Evolutionary conservation across 2,329 filamentous ascomycete species (phyloP).

Genomic region (Pochonia chlamydosporia): DNA sequence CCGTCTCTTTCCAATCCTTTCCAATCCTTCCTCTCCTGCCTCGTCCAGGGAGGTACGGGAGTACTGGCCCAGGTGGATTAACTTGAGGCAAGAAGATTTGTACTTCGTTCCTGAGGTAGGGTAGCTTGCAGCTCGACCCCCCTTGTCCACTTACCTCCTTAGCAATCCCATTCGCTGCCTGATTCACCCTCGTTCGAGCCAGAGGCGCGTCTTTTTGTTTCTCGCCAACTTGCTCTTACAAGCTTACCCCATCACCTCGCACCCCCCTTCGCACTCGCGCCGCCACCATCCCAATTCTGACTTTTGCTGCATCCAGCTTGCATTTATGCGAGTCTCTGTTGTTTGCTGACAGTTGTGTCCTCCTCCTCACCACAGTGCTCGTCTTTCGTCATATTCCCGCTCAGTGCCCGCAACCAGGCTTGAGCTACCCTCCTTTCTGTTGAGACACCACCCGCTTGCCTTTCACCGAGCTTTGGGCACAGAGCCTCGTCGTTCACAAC

Average conservation of each 20-base stretch:
- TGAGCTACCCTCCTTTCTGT: constrained; percentile 17
- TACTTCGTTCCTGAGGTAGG: constrained; percentile 9
- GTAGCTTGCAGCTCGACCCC: constrained; percentile 13
- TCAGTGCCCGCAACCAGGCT: constrained; percentile 16
- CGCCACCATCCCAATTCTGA: constrained; percentile 18
- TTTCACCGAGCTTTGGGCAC: constrained; percentile 14
- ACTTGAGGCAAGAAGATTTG: neutral
- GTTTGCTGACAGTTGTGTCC: constrained; percentile 24
- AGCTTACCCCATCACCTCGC: constrained; percentile 14
- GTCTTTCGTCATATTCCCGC: constrained; percentile 16
- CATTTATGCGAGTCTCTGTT: constrained; percentile 26
- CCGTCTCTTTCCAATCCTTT: constrained; percentile 5
- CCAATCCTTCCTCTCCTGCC: constrained; percentile 10
- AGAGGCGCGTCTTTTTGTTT: constrained; percentile 15
- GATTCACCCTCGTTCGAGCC: constrained; percentile 10
- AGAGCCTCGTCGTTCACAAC: constrained; percentile 13
- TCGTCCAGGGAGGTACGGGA: too few relatives aligned
- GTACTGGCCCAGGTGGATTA: constrained; percentile 1
- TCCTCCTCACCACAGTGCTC: constrained; percentile 17
- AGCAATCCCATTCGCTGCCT: constrained; percentile 14
- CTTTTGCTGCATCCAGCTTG: constrained; percentile 23
- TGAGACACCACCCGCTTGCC: constrained; percentile 20
- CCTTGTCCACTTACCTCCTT: constrained; percentile 8
- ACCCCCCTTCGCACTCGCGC: constrained; percentile 11
- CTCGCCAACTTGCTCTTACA: constrained; percentile 10